Conservation (phyloP, 2,329 filamentous ascomycete species). For the Lachnellula occidentalis region DNA sequence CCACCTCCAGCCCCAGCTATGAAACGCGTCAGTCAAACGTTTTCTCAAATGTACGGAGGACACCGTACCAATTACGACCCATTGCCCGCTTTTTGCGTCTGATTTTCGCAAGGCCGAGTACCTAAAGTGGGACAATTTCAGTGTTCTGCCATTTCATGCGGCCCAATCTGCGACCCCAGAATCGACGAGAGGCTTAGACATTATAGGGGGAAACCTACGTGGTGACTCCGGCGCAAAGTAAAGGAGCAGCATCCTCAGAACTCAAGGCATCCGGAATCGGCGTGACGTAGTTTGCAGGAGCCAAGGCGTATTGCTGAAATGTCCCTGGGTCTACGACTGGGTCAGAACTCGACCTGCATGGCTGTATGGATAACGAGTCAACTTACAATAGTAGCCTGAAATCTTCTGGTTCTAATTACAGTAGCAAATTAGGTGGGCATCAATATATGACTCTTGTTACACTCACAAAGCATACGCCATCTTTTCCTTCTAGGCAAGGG, state of each 20-base stretch:
- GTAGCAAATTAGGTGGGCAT: constrained; percentile 5
- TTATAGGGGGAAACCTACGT: constrained; percentile 32
- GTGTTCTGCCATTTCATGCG: constrained; percentile 19
- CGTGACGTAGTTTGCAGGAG: constrained; percentile 62
- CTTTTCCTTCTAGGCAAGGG: constrained; percentile 49
- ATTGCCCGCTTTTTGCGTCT: constrained; percentile 40
- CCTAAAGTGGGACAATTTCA: constrained; percentile 20
- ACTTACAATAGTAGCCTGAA: constrained; percentile 56
- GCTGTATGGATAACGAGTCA: background rate
- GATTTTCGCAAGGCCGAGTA: constrained; percentile 60
- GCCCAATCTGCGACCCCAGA: constrained; percentile 15
- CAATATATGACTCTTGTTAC: background rate
- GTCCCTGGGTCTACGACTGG: constrained; percentile 47
- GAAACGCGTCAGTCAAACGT: constrained; percentile 13
- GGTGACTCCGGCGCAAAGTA: constrained; percentile 64
- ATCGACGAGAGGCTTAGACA: constrained; percentile 3
- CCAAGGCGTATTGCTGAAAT: constrained; percentile 65
- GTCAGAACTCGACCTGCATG: background rate
- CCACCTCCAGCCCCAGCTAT: constrained; percentile 54
- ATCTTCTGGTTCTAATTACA: constrained; percentile 43
- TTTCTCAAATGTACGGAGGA: constrained; percentile 9
- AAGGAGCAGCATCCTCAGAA: constrained; percentile 57
- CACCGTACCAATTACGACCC: constrained; percentile 28
- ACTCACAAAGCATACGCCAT: constrained; percentile 61
- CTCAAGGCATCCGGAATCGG: constrained; percentile 58